A percentile compares a stretch with the other conserved stretches of the same genome.
Conservation (phyloP, 164 flowering plant species). For the Dillenia turbinata region DNA sequence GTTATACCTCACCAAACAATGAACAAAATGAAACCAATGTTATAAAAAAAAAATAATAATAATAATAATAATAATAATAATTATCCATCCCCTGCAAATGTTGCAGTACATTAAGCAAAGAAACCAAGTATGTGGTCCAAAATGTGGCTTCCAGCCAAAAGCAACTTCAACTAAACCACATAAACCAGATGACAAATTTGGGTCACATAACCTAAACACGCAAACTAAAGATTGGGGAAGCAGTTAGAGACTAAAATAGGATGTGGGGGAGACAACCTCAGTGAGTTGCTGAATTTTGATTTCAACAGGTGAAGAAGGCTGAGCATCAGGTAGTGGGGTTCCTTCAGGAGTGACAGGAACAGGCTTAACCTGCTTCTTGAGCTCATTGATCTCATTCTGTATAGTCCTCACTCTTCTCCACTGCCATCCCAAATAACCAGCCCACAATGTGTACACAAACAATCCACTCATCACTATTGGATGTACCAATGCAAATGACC, state of each 20-base stretch:
- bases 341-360: slow-evolving; percentile 57
- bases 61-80: too few relatives aligned
- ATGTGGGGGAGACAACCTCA: slow-evolving; percentile 42
- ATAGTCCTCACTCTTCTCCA: slow-evolving; percentile 89
- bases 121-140: too few relatives aligned
- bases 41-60: too few relatives aligned
- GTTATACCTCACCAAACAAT: too few relatives aligned
- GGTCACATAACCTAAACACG: too few relatives aligned
- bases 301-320: slow-evolving; percentile 64
- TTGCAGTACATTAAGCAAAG: too few relatives aligned
- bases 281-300: slow-evolving; percentile 71
- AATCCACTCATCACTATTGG: slow-evolving; percentile 73
- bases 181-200: too few relatives aligned
- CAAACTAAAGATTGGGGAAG: too few relatives aligned
- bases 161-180: too few relatives aligned
- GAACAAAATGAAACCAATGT: too few relatives aligned
- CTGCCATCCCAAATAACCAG: slow-evolving; percentile 95
- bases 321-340: slow-evolving; percentile 21
- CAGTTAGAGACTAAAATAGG: background rate
- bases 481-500: slow-evolving; percentile 68
- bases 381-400: slow-evolving; percentile 79
- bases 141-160: too few relatives aligned
- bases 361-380: slow-evolving; percentile 81
- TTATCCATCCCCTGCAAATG: too few relatives aligned
- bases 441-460: slow-evolving; percentile 77